phyloP scores from a whole-genome alignment of 2,329 filamentous ascomycete genomes.

The Davidsoniella eucalypti region DNA sequence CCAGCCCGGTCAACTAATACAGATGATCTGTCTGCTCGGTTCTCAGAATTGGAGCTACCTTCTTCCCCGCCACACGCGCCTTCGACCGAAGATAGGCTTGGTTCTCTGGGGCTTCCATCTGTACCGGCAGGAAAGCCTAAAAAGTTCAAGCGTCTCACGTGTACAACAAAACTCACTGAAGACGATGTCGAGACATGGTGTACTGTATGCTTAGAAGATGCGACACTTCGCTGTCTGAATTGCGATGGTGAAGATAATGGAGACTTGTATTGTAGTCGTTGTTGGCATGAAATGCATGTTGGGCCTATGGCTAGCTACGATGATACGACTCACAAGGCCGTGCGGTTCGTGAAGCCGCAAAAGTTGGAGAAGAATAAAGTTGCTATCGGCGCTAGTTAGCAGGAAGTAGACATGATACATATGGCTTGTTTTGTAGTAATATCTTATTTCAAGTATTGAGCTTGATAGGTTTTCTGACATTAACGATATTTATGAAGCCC shows the following conservation, averaged over 20 bases:
- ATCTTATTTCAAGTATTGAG: too few relatives aligned
- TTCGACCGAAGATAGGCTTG: constrained; percentile 13
- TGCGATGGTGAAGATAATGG: constrained; percentile 41
- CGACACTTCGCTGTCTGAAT: constrained; percentile 52
- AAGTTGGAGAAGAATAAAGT: constrained; percentile 20
- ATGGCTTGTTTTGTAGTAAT: not conserved
- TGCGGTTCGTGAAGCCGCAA: constrained; percentile 33
- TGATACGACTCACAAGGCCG: constrained; percentile 51
- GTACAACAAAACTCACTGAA: constrained; percentile 37
- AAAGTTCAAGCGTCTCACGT: constrained; percentile 24
- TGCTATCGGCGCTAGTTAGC: constrained; percentile 21
- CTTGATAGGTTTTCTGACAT: not conserved
- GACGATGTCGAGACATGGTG: constrained; percentile 66
- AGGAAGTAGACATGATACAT: not conserved
- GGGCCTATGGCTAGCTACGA: constrained; percentile 54
- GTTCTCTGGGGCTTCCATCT: constrained; percentile 18
- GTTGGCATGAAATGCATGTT: constrained; percentile 69
- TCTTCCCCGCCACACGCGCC: constrained; percentile 17
- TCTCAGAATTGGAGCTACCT: constrained; percentile 32
- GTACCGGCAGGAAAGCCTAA: constrained; percentile 34
- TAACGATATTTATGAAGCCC: not conserved
- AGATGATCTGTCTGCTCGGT: constrained; percentile 32
- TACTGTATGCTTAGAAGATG: constrained; percentile 66
- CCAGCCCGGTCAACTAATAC: constrained; percentile 15
- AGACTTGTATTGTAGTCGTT: constrained; percentile 51